Base-by-base conservation (phyloP, 345 rosid species). In the Brassica nigra region DNA sequence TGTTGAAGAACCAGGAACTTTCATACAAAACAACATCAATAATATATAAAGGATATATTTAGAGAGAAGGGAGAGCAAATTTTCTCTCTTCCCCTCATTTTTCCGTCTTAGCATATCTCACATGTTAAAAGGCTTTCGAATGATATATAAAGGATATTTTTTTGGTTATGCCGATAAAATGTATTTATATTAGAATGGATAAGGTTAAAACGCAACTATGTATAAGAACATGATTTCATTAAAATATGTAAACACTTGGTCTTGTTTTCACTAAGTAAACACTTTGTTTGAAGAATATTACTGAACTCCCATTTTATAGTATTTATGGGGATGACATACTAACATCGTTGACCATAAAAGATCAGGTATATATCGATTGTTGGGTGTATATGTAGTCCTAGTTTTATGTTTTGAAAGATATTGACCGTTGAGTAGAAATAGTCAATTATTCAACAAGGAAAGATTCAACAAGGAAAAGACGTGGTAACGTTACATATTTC, bases 401-500 rank as follows among this genome's bases (percentile, higher is more conserved):
- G 27, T 23, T 23, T 1, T 23, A 23, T 23, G 27, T 23, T 23
- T 23, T 23, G 27, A 23, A 23, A 23, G 27, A 23, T 23, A 23
- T 23, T 23, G 27, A 23, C 27, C 27, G 27, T 14, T 66, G 33
- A 73, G n/a, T 33, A 30, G 75, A 79, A 79, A 68, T 61, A 29
- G 34, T 74, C 78, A 79, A 67, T 14, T 66, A 1, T 72, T 72
- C 62, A 18, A 18, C 14, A 44, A 77, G 75, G 15, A n/a, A 52
- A 73, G 5, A 1, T 72, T 72, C 62, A 18, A 18, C 14, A 44
- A 77, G 75, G 15, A n/a, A 52, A 73, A 73, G 82, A 79, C 82
- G 58, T 68, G 82, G 78, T 68, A 74, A 73, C 78, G 34, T 44
- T 3, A 72, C 68, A 70, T 47, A 10, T 4, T 47, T 61, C 12